A percentile compares a stretch with the other conserved stretches of the same genome.
Evolutionary conservation across 2,329 filamentous ascomycete genomes (phyloP).

Genomic region (Colletotrichum paranaense): DNA sequence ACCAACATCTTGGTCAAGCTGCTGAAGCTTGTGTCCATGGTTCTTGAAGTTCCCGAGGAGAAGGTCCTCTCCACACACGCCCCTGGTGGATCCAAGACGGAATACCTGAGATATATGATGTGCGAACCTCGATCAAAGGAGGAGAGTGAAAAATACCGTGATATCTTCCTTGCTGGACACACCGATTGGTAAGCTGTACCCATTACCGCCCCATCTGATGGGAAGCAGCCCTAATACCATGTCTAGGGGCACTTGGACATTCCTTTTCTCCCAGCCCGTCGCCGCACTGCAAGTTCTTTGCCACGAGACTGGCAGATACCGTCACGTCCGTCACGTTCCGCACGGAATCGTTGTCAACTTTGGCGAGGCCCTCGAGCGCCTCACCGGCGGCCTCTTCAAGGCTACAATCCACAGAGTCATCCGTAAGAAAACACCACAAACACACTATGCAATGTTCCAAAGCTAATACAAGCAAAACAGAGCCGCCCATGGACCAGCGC

Average conservation of each 20-base stretch:
- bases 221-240: not conserved
- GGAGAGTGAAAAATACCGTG: slow-evolving; percentile 49
- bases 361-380: slow-evolving; percentile 45
- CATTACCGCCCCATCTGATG: accelerated
- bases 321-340: slow-evolving; percentile 49
- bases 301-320: slow-evolving; percentile 46
- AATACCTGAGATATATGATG: slow-evolving; percentile 54
- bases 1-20: slow-evolving; percentile 45
- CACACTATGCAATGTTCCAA: not conserved
- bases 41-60: slow-evolving; percentile 50
- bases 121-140: slow-evolving; percentile 48
- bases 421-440: not conserved
- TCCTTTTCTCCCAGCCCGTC: slow-evolving; percentile 53
- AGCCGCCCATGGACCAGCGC: slow-evolving; percentile 48
- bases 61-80: slow-evolving; percentile 49
- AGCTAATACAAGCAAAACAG: not conserved
- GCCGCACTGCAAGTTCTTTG: slow-evolving; percentile 51
- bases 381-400: slow-evolving; percentile 46
- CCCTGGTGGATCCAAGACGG: slow-evolving; percentile 48
- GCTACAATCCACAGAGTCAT: slow-evolving; percentile 45
- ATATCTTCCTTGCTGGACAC: slow-evolving; percentile 53
- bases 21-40: slow-evolving; percentile 51
- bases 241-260: slow-evolving; percentile 46
- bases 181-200: slow-evolving; percentile 46
- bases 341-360: slow-evolving; percentile 52